Conservation (phyloP, 306 rosid genomes). For the Sindora glabra region DNA sequence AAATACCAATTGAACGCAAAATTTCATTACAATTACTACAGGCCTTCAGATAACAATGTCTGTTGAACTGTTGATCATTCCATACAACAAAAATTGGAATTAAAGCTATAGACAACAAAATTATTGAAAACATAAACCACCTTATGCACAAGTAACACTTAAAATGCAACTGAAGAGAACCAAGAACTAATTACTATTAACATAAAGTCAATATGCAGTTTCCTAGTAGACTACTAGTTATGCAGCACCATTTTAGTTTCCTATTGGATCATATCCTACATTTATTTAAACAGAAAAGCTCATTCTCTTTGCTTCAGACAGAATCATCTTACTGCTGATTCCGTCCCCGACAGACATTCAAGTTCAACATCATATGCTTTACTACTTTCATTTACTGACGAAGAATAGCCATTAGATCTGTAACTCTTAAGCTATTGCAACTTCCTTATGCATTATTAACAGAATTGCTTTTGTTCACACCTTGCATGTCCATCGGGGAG, state of each 20-base stretch:
- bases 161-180: no score
- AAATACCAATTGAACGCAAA: no score
- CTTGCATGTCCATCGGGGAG: slow-evolving; percentile 95
- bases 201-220: neutral
- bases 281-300: neutral
- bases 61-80: no score
- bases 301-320: neutral
- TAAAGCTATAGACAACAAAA: no score
- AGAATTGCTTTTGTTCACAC: slow-evolving; percentile 80
- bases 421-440: neutral
- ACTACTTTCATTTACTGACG: neutral
- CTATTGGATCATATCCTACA: neutral
- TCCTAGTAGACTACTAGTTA: neutral
- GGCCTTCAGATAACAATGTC: no score
- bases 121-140: no score
- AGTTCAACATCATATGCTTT: neutral
- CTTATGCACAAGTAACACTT: no score
- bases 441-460: slow-evolving; percentile 46
- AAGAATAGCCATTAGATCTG: neutral
- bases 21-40: no score
- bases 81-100: no score
- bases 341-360: neutral
- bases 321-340: neutral
- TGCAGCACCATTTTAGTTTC: slow-evolving; percentile 3
- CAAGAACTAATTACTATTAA: slow-evolving; percentile 17